phyloP scores from a whole-genome alignment of 2,329 filamentous ascomycete species.

The Microthyrium microscopicum region DNA sequence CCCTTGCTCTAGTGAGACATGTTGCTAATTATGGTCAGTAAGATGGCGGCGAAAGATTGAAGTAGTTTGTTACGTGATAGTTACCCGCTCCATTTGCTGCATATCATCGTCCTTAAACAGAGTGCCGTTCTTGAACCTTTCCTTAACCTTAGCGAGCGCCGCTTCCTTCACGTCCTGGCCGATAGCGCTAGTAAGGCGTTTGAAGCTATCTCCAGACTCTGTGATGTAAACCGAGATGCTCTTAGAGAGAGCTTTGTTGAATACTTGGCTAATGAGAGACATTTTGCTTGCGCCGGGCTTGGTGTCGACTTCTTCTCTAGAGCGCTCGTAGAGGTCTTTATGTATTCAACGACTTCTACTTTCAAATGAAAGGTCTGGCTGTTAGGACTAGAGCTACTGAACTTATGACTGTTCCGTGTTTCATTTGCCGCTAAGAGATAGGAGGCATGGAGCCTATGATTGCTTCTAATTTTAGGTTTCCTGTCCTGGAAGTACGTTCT shows the following conservation, averaged over 20 bases:
- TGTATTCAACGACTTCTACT: constrained; percentile 5
- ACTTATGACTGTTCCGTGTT: constrained; percentile 3
- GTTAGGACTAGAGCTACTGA: constrained; percentile 3
- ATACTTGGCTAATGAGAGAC: constrained; percentile 3
- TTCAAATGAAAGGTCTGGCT: constrained; percentile 4
- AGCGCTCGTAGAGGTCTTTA: constrained; percentile 1
- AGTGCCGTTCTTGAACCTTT: constrained; percentile 5
- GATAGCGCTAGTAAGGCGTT: constrained; percentile 5
- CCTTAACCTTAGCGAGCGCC: constrained; percentile 5
- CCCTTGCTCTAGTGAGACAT: constrained; percentile 5
- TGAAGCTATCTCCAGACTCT: constrained; percentile 5
- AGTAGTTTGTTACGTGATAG: constrained; percentile 4
- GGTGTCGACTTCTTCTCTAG: constrained; percentile 1
- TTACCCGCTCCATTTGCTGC: constrained; percentile 4
- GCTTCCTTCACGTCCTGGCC: constrained; percentile 3
- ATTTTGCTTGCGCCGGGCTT: constrained; percentile 2
- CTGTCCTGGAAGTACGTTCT: constrained; percentile 5
- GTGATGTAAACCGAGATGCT: constrained; percentile 3
- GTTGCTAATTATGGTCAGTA: constrained; percentile 4
- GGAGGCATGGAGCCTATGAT: constrained; percentile 1
- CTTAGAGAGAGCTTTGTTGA: constrained; percentile 5
- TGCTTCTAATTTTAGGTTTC: constrained; percentile 2
- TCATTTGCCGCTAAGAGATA: constrained; percentile 4
- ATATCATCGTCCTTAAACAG: constrained; percentile 5
- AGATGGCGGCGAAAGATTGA: constrained; percentile 4